Evolutionary conservation across 495 filamentous ascomycete genomes (phyloP).

Genomic region (Neurospora sp.): DNA sequence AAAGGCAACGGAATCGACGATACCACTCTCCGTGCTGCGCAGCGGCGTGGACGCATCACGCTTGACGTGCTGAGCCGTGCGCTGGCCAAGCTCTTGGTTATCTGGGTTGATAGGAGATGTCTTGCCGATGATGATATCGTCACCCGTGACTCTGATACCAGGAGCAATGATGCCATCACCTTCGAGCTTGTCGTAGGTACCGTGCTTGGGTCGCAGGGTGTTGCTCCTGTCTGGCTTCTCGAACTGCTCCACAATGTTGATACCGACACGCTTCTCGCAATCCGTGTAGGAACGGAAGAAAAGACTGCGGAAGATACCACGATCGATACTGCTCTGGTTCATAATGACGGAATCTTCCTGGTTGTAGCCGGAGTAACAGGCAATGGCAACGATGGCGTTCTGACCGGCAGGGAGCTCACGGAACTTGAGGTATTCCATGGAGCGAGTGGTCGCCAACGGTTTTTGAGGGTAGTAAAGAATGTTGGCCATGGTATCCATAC

Average conservation of each 20-base stretch:
- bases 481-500: constrained; percentile 99
- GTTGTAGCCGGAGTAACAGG: constrained; percentile 98
- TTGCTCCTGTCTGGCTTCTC: constrained; percentile 87
- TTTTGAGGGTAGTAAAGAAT: constrained; percentile 99
- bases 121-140: constrained; percentile 99
- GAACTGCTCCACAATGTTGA: constrained; percentile 80
- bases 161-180: constrained; percentile 90
- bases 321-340: constrained; percentile 98
- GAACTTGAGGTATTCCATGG: constrained; percentile 98
- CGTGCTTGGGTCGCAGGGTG: constrained; percentile 82
- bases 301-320: constrained; percentile 91
- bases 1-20: constrained; percentile 85
- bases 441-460: constrained; percentile 86
- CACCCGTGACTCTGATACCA: constrained; percentile 86
- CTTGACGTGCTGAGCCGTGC: constrained; percentile 81
- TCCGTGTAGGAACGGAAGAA: constrained; percentile 97
- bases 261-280: constrained; percentile 86
- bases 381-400: constrained; percentile 97
- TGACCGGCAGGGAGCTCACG: constrained; percentile 93
- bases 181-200: constrained; percentile 96
- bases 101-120: constrained; percentile 89
- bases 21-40: constrained; percentile 90
- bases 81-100: constrained; percentile 85
- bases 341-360: constrained; percentile 99
- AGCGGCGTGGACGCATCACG: constrained; percentile 91